These are phyloP conservation scores for Penicillium sp. DNA, from an alignment of 2,329 filamentous ascomycete species.

Conservation along the genomic window DNA sequence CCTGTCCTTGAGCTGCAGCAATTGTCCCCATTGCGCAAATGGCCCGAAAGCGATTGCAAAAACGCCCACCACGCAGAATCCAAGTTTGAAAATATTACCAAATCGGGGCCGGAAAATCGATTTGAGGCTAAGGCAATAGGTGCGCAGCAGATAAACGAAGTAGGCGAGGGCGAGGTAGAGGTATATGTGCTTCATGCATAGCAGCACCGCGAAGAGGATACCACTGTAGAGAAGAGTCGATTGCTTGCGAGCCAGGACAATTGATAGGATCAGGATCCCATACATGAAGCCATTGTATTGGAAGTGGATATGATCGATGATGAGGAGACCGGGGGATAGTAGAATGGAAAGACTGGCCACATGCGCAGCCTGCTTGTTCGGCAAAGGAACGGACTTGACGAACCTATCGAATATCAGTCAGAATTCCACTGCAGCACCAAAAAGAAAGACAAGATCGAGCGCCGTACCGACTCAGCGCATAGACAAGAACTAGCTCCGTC, in stretches of 20 bases:
- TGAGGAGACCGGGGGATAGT: conserved; percentile 85
- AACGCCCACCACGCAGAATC: conserved; percentile 65
- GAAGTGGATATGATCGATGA: conserved; percentile 98
- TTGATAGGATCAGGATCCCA: conserved; percentile 79
- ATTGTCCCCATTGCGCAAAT: conserved; percentile 76
- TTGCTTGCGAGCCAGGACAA: conserved; percentile 74
- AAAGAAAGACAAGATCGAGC: background rate
- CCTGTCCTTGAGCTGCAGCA: conserved; percentile 76
- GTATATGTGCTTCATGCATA: conserved; percentile 98
- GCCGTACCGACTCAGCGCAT: conserved; percentile 70
- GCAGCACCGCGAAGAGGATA: conserved; percentile 74
- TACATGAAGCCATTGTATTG: conserved; percentile 99
- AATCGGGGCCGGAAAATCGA: conserved; percentile 74
- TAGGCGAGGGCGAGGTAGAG: conserved; percentile 94
- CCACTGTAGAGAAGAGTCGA: conserved; percentile 76
- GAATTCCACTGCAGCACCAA: background rate
- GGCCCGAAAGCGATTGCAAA: conserved; percentile 84
- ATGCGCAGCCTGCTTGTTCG: conserved; percentile 72
- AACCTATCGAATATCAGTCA: conserved; percentile 52
- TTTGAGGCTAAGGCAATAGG: conserved; percentile 78
- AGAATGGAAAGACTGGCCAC: conserved; percentile 84
- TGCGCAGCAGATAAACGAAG: conserved; percentile 86
- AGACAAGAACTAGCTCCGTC: conserved; percentile 79
- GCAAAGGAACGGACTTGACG: conserved; percentile 65
- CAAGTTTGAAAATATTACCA: conserved; percentile 79